Conservation (phyloP, 2,329 filamentous ascomycete genomes). For the Xylaria multiplex region DNA sequence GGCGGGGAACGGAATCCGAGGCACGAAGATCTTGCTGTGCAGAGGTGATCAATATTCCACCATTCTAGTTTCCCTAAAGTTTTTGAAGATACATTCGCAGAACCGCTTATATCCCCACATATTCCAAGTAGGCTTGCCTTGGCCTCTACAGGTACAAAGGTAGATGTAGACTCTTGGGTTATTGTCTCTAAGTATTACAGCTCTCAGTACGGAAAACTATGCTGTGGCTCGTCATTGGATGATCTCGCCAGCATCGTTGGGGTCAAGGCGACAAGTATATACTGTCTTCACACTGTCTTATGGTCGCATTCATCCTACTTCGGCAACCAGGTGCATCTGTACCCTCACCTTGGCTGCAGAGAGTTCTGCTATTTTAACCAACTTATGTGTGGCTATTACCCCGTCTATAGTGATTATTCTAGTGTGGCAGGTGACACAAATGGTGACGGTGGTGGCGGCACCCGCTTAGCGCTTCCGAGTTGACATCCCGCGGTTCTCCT, state of each 20-base stretch:
- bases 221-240: neutral
- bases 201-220: neutral
- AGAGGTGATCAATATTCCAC: neutral
- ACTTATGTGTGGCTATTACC: slow-evolving; percentile 1
- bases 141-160: neutral
- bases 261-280: neutral
- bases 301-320: slow-evolving; percentile 20
- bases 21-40: neutral
- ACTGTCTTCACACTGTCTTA: slow-evolving; percentile 20
- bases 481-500: slow-evolving; percentile 10
- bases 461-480: slow-evolving; percentile 32
- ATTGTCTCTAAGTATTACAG: neutral
- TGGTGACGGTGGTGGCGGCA: slow-evolving; percentile 27
- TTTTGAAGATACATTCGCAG: neutral
- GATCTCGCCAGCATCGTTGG: neutral
- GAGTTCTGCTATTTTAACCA: slow-evolving; percentile 34
- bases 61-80: neutral
- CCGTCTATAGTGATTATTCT: slow-evolving; percentile 17
- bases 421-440: slow-evolving; percentile 29
- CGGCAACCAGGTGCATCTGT: slow-evolving; percentile 18
- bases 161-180: neutral
- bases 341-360: slow-evolving; percentile 31
- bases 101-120: neutral
- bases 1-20: slow-evolving; percentile 1
- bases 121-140: neutral